These are phyloP conservation scores for Circinella minor DNA, from an alignment of 371 early-diverging fungal genomes.

Conservation along the genomic window DNA sequence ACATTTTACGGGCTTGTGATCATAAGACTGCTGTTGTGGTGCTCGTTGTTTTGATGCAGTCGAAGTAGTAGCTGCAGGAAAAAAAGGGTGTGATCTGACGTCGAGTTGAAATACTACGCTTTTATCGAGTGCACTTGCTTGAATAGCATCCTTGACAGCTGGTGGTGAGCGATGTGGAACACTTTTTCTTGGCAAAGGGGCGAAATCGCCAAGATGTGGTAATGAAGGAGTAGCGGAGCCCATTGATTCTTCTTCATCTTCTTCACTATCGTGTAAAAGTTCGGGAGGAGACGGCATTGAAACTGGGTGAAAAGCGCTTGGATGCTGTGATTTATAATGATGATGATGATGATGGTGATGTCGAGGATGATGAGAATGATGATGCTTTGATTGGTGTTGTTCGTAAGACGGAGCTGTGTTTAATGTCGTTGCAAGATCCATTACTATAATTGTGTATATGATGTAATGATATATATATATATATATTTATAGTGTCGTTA, in stretches of 20 bases:
- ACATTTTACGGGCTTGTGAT: slow-evolving; percentile 8
- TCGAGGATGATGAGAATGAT: slow-evolving; percentile 12
- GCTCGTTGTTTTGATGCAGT: neutral
- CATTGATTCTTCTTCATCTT: slow-evolving; percentile 37
- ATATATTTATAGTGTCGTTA: neutral
- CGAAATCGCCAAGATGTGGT: slow-evolving; percentile 1
- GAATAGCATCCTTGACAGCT: slow-evolving; percentile 33
- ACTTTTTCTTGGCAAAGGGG: slow-evolving; percentile 28
- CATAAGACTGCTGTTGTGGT: slow-evolving; percentile 13
- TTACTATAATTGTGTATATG: neutral
- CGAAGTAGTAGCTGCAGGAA: slow-evolving; percentile 4
- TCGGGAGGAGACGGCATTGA: slow-evolving; percentile 37
- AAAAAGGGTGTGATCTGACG: slow-evolving; percentile 25
- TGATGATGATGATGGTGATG: slow-evolving; percentile 4
- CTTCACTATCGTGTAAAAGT: slow-evolving; percentile 42
- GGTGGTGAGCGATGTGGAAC: slow-evolving; percentile 46
- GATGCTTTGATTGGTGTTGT: slow-evolving; percentile 14
- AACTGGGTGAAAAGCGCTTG: slow-evolving; percentile 19
- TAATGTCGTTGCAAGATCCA: slow-evolving; percentile 20
- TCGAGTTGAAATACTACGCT: slow-evolving; percentile 49
- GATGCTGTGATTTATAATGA: slow-evolving; percentile 5
- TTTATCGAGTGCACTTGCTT: slow-evolving; percentile 33
- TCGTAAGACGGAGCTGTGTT: slow-evolving; percentile 17
- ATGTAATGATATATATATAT: neutral
- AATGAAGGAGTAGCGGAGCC: slow-evolving; percentile 15